Evolutionary conservation across 176 grass and related monocot genomes (phyloP), one percentile per base, ranked within the genome.

Genomic region (Carex cristatella): DNA sequence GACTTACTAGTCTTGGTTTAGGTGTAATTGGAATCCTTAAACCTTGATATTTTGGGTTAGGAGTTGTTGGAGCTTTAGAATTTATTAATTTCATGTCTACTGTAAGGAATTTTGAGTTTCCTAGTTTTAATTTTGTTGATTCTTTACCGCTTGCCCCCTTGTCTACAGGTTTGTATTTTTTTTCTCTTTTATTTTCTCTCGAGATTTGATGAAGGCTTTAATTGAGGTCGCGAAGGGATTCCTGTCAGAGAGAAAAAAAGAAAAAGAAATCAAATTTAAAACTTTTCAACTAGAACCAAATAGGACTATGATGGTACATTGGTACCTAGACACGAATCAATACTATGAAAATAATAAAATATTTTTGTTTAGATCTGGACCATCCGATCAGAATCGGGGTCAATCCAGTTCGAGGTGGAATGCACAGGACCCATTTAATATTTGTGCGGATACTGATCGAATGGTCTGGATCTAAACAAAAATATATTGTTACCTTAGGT

Each of bases 91-190:
- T 81, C 42, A 27, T 16, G 44, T 66, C 9, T 35, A n/a, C 23
- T 23, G 18, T 62, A 30, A 61, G n/a, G 5, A 10, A 60, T 27
- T 33, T 60, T 60, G 76, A 62, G 59, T 18, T 62, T 65, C 1
- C 57, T 18, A 5, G 80, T 49, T 49, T 49, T 31, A 18, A 83
- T 30, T 66, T 83, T 66, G 10, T 30, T 31, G 44, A 5, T 56
- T 37, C 69, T 28, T 65, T 53, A 18, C 63, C 1, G 42, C 11
- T 83, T 6, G 12, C 4, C 5, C 63, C 44, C 0, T 83, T 19
- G 51, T 54, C 12, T 83, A 83, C 42, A 1, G 81, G 81, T 32
- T 83, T 83, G 62, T 66, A 83, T 53, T 68, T 83, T 10, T 23
- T 53, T 68, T 32, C 42, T 83, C 48, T 67, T 83, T 49, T 63